Base-by-base conservation (phyloP, 176 grass and related monocot genomes). In the Neostapfia colusana region DNA sequence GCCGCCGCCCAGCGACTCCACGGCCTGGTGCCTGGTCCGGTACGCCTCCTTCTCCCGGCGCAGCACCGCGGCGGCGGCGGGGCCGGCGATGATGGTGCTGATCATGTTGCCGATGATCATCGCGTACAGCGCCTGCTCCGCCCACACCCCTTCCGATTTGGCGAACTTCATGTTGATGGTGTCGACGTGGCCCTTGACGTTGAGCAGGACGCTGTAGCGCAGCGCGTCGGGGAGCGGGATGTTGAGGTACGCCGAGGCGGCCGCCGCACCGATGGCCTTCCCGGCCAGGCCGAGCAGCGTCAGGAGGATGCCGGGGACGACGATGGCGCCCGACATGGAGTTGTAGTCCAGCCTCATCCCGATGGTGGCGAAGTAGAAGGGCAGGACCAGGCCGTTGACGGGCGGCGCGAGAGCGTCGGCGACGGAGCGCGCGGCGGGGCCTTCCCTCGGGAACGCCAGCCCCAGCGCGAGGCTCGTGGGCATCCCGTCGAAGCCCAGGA, bases 91-190 rank as follows among this genome's bases (percentile, higher is more conserved):
- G 35, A 79, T 2, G 51, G 80, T 87, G 68, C 85, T 79, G 53
- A 72, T 50, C 1, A 87, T 11, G 68, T 87, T 87, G n/a, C 85
- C 85, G 31, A 87, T 87, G 85, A 87, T 79, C 85, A 87, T 83
- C 1, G 74, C 85, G 42, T 87, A 87, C 60, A 87, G 74, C 14
- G 80, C 80, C 77, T 87, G 85, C 74, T 83, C 85, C 53, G 85
- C 85, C 85, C 85, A 87, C 79, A 87, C 74, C 54, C 85, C 85
- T 60, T 87, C 85, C 9, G 74, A 67, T 38, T 78, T 82, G 18
- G 79, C 85, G 40, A 87, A 87, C 51, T 87, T 82, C 79, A 87
- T 87, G 85, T 87, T 87, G 79, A 87, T 87, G 60, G 79, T 83
- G 74, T 87, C 85, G 17, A 87, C 85, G 61, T 87, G 85, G 0